Evolutionary conservation across 202 grass and related monocot genomes (phyloP), one percentile per base, ranked within the genome.

Genomic region (Setaria viridis): DNA sequence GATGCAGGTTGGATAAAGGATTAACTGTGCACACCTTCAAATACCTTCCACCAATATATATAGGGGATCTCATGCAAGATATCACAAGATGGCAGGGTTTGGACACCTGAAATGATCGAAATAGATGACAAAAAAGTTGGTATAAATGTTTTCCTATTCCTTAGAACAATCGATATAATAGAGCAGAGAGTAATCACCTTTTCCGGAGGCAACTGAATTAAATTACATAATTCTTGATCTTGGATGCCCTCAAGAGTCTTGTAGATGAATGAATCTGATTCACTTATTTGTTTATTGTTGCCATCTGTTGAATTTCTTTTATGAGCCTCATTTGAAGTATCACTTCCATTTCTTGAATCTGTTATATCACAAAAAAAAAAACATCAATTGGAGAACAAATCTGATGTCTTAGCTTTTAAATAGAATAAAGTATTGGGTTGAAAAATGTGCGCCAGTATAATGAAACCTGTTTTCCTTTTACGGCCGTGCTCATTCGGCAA

Each of bases 41-140:
- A 77, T 98, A 98, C 82, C 93, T 90, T 87, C 95, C 95, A 64
- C 91, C 93, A 84, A 98, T 84, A 87, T 95, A 98, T 81, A 94
- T 88, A 71, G 93, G 79, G 13, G 87, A 88, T 76, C 95, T 94
- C 59, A 78, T 59, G 76, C 89, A 98, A 63, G 93, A 80, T 83
- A 90, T 87, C 48, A 37, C 42, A 81, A 98, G 93, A 68, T 82
- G 66, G 73, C 93, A 98, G 42, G 93, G 71, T 88, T 93, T 88
- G 48, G 75, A 80, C 59, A 86, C 84, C 95, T 98, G 78, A 70
- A 88, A 80, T 45, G 1, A 85, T 75, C 29, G 21, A 68, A 79
- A 82, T 43, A 83, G 59, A 65, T 81, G 41, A 84, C 80, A 39
- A 41, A 86, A 78, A 74, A 66, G 80, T 55, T 49, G 67, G 41